Base-by-base conservation (phyloP, 2,329 filamentous ascomycete genomes). In the Penicillium concentricum region DNA sequence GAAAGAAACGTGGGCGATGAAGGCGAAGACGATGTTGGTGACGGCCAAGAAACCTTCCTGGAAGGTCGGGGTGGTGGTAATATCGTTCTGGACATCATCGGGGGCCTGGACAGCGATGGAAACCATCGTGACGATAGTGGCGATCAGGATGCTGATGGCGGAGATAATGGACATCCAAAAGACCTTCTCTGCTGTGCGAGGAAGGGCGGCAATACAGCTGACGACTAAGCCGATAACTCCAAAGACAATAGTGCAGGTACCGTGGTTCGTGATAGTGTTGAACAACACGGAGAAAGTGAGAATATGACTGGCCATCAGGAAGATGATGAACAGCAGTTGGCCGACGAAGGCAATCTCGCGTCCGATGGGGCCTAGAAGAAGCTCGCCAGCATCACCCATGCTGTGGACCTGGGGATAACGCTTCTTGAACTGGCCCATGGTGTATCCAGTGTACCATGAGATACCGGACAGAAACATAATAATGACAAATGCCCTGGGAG, bases 21-120 rank as follows among this genome's bases (percentile, higher is more conserved):
- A 90, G 55, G 87, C 87, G 58, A 90, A 84, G 54, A 88, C 78
- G 54, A 90, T 89, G 74, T 89, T 89, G 67, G 78, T 80, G 51
- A 87, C 79, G n/a, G 83, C 80, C 20, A 66, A 50, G 57, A 66
- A 66, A 22, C 46, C 63, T 15, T 66, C 54, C 30, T 49, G 37
- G 24, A 66, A 66, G 45, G 83, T 78, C 65, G 87, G 86, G 26
- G 75, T 81, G 5, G 71, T 69, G 7, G 72, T 69, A 9, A 74
- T 69, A 28, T 72, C 64, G 47, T 75, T 69, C n/a, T 67, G 64
- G 9, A 67, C 68, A 35, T 67, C 57, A 39, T 74, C 72, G 15
- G 77, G 78, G 30, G 76, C 75, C 43, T 72, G 63, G 34, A 87
- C 72, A 8, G 82, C 85, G 4, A 87, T 84, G 8, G 80, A 83